phyloP scores from a whole-genome alignment of 2,329 filamentous ascomycete species.

The Aspergillus sp. region DNA sequence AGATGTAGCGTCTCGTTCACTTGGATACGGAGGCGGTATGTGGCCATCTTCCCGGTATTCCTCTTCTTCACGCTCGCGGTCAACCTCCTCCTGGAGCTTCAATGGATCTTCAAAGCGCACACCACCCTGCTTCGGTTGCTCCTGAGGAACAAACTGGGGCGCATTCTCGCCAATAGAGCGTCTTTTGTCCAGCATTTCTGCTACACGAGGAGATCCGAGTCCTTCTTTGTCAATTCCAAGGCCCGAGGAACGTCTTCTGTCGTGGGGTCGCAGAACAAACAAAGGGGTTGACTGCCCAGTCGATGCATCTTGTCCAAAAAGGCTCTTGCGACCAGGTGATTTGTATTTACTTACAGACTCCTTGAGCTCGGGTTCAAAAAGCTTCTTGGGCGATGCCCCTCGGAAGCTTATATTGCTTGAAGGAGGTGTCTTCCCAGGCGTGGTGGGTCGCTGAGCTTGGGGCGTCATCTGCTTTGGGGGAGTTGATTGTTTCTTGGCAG shows the following conservation, averaged over 20 bases:
- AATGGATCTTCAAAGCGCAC: slow-evolving; percentile 65
- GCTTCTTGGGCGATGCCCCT: slow-evolving; percentile 47
- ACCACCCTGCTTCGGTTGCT: slow-evolving; percentile 32
- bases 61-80: slow-evolving; percentile 58
- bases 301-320: slow-evolving; percentile 52
- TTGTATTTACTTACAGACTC: slow-evolving; percentile 32
- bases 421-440: slow-evolving; percentile 48
- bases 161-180: slow-evolving; percentile 66
- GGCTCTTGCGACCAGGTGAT: slow-evolving; percentile 29
- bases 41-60: slow-evolving; percentile 57
- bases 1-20: slow-evolving; percentile 58
- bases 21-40: slow-evolving; percentile 40
- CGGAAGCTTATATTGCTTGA: slow-evolving; percentile 43
- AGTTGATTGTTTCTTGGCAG: slow-evolving; percentile 33
- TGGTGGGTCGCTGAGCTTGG: slow-evolving; percentile 39
- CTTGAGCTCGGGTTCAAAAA: slow-evolving; percentile 40
- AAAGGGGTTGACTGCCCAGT: slow-evolving; percentile 59
- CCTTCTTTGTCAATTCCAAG: slow-evolving; percentile 66
- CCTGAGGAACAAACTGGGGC: slow-evolving; percentile 57
- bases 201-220: slow-evolving; percentile 69
- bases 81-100: slow-evolving; percentile 58
- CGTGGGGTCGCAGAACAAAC: slow-evolving; percentile 59
- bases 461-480: slow-evolving; percentile 43
- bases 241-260: slow-evolving; percentile 56
- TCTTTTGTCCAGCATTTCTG: slow-evolving; percentile 66